Evolutionary conservation across 805 yeast genomes (phyloP), one percentile per base, ranked within the genome.

Genomic region (Suhomyces pyralidae): DNA sequence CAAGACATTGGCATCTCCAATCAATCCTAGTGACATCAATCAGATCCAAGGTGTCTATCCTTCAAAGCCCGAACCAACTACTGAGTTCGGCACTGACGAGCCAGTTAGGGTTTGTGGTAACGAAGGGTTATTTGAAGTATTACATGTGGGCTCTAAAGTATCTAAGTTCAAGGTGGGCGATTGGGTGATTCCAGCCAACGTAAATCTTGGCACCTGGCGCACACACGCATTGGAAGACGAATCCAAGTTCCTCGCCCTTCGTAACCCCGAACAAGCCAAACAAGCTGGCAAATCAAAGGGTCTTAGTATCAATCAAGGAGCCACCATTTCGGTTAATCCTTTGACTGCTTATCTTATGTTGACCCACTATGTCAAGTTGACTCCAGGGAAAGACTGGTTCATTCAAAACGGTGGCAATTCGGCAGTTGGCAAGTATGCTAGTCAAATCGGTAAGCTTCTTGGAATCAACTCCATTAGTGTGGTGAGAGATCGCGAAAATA

Each of bases 371-470:
- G 81, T 73, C 49, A 76, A 81, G 51, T 70, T 87, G 62, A 68
- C 75, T 53, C 80, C 83, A 1, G 90, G 90, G 17, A 68, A 68
- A 51, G 92, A 92, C 67, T 94, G 97, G 96, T 82, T 94, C 57
- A 84, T 94, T 56, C 98, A 94, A 72, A 94, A 93, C 63, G 99
- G 97, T 30, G 98, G 97, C 34, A 94, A 90, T 59, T 90, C 97
- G 7, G 96, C 94, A 26, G 99, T 94, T 9, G 97, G 97, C 5
- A 84, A 90, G 60, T 85, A 88, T 60, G 98, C 96, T 7, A 80
- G 90, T 47, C 99, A 94, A 70, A 81, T 94, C 50, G 97, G 89
- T 28, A 82, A 82, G 58, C 75, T 84, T 26, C 77, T 86, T 67
- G 97, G 96, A 1, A 70, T 85, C 65, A 90, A 90, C 61, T 90